Evolutionary conservation across 2,329 filamentous ascomycete genomes (phyloP), one percentile per base, ranked within the genome.

Genomic region (Macrophomina phaseolina): DNA sequence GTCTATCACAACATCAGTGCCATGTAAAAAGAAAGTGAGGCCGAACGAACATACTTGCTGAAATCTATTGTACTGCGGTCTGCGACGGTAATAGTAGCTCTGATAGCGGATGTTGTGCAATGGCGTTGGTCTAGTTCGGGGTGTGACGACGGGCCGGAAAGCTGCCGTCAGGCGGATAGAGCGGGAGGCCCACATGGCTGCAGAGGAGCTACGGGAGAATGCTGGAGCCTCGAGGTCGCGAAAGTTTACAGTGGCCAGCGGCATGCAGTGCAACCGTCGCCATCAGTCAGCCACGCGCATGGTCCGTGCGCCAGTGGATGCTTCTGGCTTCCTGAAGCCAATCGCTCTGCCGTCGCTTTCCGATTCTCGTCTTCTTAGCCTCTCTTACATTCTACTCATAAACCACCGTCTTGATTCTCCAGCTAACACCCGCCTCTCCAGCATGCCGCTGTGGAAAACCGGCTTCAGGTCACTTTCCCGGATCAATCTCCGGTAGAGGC

Each of bases 61-160:
- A 70, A 78, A 78, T 69, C 76, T 74, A 62, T 72, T 71, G 71
- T 77, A 77, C 34, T 46, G 55, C 28, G 49, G 49, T 14, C 63
- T 8, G 32, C 38, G 52, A 51, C 63, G 45, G 28, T 45, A 55
- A 34, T 64, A 56, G 28, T 64, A 55, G 62, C 62, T 55, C 62
- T 55, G 49, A 55, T 48, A 32, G 38, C 62, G 62, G 3, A 46
- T 36, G 36, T 18, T 6, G 5, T 36, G 62, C 12, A 34, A 48
- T 28, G 61, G 46, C 23, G 56, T 14, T 9, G 56, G 30, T 34
- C 40, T 23, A 23, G 23, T 18, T 23, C 56, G 42, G 9, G 40
- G 23, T 11, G 16, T 14, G 6, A 60, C 40, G 9, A 30, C 30
- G 16, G 56, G 56, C 16, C 49, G 62, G 36, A 55, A 32, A 36